A percentile compares a stretch with the other conserved stretches of the same genome.
Evolutionary conservation across 495 filamentous ascomycete genomes (phyloP).

Genomic region (Penicillium odoratum): DNA sequence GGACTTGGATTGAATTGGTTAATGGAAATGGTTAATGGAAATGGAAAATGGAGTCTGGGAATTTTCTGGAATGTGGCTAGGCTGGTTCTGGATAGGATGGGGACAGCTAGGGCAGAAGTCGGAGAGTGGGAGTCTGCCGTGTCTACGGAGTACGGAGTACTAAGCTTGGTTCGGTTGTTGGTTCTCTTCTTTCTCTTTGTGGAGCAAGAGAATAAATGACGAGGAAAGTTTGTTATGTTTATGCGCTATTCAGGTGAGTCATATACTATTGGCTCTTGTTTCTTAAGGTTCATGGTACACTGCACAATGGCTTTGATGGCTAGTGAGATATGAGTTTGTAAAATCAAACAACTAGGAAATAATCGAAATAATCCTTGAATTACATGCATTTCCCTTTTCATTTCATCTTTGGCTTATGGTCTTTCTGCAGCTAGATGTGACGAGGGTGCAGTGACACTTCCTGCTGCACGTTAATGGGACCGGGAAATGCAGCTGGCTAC

Average conservation of each 20-base stretch:
- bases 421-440: slow-evolving; percentile 11
- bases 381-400: not conserved
- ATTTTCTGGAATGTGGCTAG: too few species aligned
- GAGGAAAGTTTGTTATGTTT: not conserved
- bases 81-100: too few species aligned
- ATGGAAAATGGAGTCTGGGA: too few species aligned
- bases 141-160: not conserved
- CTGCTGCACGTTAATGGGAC: slow-evolving; percentile 5
- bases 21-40: too few species aligned
- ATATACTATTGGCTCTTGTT: not conserved
- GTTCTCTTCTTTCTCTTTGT: too few species aligned
- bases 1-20: not conserved
- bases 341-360: too few species aligned
- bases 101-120: too few species aligned
- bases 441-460: slow-evolving; percentile 12
- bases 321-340: not conserved
- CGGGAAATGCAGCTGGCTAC: slow-evolving; percentile 5
- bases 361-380: not conserved
- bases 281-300: not conserved
- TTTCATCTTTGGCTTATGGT: not conserved
- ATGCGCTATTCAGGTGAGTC: not conserved
- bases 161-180: too few species aligned
- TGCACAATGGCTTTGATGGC: not conserved
- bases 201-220: too few species aligned
- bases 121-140: too few species aligned